Conservation (phyloP, 345 rosid genomes). For the Eucalyptus curtisii region DNA sequence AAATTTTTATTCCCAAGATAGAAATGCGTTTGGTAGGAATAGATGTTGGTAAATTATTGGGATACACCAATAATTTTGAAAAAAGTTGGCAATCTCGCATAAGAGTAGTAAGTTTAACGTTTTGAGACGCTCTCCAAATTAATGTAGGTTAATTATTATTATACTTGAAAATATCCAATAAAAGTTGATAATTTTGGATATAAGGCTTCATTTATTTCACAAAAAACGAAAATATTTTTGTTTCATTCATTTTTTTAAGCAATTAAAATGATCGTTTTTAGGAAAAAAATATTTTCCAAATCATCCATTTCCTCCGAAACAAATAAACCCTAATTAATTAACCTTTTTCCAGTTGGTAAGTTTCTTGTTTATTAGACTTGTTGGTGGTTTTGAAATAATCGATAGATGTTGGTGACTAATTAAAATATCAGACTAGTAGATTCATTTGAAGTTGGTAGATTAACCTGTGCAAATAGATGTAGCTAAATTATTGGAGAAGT, state of each 20-base stretch:
- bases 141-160: not conserved
- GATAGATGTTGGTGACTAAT: not conserved
- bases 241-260: too few species aligned
- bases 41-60: not conserved
- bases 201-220: fast-evolving
- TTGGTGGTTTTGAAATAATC: not conserved
- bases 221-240: too few species aligned
- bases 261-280: too few species aligned
- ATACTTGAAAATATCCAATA: not conserved
- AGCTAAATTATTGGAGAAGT: not conserved
- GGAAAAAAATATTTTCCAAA: too few species aligned
- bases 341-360: not conserved
- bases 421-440: not conserved
- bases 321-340: too few species aligned
- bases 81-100: not conserved
- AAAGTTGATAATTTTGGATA: not conserved
- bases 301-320: fast-evolving
- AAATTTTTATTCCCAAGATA: too few species aligned
- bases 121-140: not conserved
- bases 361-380: not conserved
- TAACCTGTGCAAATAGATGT: not conserved
- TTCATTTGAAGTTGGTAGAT: not conserved
- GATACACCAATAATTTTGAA: not conserved
- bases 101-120: not conserved
- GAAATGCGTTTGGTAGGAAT: not conserved